These are phyloP conservation scores for Calonectria henricotiae DNA, from an alignment of 2,329 filamentous ascomycete genomes.

Conservation along the genomic window DNA sequence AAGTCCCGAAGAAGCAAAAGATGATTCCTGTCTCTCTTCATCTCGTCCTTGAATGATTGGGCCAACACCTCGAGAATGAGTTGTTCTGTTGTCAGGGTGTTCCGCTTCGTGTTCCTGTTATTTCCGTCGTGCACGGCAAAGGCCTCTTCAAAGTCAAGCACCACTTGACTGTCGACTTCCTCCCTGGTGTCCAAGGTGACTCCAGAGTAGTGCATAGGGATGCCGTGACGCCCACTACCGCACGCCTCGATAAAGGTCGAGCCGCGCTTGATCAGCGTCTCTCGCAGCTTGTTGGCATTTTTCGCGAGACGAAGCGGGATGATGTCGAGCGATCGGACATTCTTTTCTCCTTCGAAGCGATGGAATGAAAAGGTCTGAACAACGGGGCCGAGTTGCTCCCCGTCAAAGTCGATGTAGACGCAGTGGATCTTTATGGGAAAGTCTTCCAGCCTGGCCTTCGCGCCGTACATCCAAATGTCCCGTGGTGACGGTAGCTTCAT, in stretches of 20 bases:
- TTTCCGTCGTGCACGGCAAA: neutral
- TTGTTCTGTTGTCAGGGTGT: neutral
- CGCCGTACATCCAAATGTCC: neutral
- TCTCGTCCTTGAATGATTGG: no score
- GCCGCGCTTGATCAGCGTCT: slow-evolving; percentile 46
- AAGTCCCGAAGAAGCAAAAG: no score
- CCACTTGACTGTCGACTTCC: slow-evolving; percentile 43
- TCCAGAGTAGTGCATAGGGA: slow-evolving; percentile 53
- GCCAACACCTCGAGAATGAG: neutral
- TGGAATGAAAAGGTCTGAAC: slow-evolving; percentile 42
- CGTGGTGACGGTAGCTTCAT: no score
- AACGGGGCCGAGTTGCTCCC: slow-evolving; percentile 52
- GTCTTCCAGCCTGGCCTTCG: neutral
- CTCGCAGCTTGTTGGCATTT: neutral
- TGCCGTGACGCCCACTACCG: slow-evolving; percentile 30
- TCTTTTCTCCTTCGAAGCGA: slow-evolving; percentile 51
- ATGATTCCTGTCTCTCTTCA: no score
- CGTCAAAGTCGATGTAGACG: slow-evolving; percentile 52
- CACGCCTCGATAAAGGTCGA: slow-evolving; percentile 44
- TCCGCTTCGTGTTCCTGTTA: neutral
- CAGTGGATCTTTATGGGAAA: neutral
- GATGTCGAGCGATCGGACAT: slow-evolving; percentile 45
- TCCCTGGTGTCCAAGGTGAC: slow-evolving; percentile 39
- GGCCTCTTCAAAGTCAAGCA: slow-evolving; percentile 53
- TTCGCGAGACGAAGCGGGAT: slow-evolving; percentile 49